A percentile compares a stretch with the other conserved stretches of the same genome.
phyloP scores from a whole-genome alignment of 2,329 filamentous ascomycete species.

The Fusarium tanahbumbuense region DNA sequence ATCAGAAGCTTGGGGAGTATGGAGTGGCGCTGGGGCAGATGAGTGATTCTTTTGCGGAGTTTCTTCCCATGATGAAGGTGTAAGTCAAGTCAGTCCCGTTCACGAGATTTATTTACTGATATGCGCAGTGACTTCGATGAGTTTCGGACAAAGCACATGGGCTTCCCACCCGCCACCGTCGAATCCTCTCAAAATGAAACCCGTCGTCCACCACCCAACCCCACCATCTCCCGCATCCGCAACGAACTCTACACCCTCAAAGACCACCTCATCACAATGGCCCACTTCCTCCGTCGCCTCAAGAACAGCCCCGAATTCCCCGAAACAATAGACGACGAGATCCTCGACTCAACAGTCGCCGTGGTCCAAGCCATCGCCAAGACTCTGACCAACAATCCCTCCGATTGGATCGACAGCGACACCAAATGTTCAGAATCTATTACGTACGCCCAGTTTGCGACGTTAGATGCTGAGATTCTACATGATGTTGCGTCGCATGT shows the following conservation, averaged over 20 bases:
- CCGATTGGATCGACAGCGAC: conserved; percentile 43
- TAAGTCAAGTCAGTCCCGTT: no score
- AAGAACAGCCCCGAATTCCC: background rate
- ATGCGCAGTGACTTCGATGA: conserved; percentile 35
- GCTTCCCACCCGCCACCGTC: background rate
- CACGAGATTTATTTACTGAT: no score
- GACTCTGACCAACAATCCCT: conserved; percentile 40
- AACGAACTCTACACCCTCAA: conserved; percentile 38
- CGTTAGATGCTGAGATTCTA: conserved; percentile 33
- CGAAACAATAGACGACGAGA: background rate
- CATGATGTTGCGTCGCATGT: conserved; percentile 27
- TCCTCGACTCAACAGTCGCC: conserved; percentile 4
- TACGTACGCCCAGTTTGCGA: conserved; percentile 32
- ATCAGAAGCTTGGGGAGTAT: conserved; percentile 8
- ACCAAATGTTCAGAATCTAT: background rate
- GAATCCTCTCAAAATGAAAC: background rate
- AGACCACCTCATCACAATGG: conserved; percentile 23
- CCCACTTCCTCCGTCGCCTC: conserved; percentile 10
- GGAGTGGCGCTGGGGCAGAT: conserved; percentile 21
- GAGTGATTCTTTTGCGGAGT: background rate
- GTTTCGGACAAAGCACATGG: conserved; percentile 30
- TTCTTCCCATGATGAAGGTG: conserved; percentile 41
- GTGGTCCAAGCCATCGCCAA: conserved; percentile 31
- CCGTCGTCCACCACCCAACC: conserved; percentile 12
- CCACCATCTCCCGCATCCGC: conserved; percentile 29